Conservation (phyloP, 2,329 filamentous ascomycete genomes). For the Ophiosphaerella herpotricha region DNA sequence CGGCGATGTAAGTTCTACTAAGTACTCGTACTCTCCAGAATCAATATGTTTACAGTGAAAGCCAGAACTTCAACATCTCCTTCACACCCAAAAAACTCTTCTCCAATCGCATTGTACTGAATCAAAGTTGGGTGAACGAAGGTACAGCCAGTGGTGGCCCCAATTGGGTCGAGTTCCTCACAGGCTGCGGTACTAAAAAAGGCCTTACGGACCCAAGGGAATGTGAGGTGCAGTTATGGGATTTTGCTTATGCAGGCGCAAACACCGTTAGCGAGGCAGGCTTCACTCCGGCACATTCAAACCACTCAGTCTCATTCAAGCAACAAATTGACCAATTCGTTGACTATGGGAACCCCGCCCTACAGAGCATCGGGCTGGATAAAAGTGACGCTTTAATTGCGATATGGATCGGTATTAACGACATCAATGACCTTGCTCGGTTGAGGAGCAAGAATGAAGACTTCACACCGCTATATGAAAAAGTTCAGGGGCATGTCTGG, state of each 20-base stretch:
- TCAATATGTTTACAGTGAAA: background rate
- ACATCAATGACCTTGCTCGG: slow-evolving; percentile 57
- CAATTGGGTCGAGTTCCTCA: slow-evolving; percentile 61
- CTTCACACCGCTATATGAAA: slow-evolving; percentile 53
- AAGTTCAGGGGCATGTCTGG: slow-evolving; percentile 50
- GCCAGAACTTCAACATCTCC: slow-evolving; percentile 45
- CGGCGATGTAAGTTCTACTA: slow-evolving; percentile 46
- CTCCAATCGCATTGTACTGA: slow-evolving; percentile 57
- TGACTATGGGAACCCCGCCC: slow-evolving; percentile 50
- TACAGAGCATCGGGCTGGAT: slow-evolving; percentile 36
- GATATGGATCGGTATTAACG: slow-evolving; percentile 63
- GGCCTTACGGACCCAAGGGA: slow-evolving; percentile 50
- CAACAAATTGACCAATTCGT: slow-evolving; percentile 58
- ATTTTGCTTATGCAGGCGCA: slow-evolving; percentile 61
- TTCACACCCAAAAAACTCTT: slow-evolving; percentile 54
- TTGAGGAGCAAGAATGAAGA: slow-evolving; percentile 43
- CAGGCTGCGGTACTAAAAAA: slow-evolving; percentile 53
- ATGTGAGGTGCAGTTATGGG: slow-evolving; percentile 58
- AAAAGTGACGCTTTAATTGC: slow-evolving; percentile 52
- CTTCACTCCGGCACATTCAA: slow-evolving; percentile 56
- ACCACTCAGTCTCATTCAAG: slow-evolving; percentile 55
- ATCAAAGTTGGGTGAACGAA: slow-evolving; percentile 50
- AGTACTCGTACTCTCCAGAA: no score
- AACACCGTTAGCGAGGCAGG: slow-evolving; percentile 50
- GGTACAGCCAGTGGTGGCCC: slow-evolving; percentile 55